Evolutionary conservation across 768 basidiomycete species (phyloP), one percentile per base, ranked within the genome.

Genomic region (Nevesoporus exiguus): DNA sequence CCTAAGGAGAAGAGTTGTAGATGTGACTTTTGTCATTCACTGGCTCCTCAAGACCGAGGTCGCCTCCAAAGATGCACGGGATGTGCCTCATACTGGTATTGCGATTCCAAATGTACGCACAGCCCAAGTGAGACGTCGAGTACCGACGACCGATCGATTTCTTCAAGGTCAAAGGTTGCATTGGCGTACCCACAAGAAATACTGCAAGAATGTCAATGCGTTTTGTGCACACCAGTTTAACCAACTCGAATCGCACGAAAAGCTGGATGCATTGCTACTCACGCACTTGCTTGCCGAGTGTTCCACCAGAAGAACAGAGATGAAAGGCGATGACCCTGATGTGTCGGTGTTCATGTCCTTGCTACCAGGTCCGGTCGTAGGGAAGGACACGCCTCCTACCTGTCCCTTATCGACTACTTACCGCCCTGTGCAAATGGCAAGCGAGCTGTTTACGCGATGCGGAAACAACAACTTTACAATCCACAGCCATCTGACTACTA

Each of bases 381-480:
- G 59, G 11, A 29, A 25, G 40, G 48, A 63, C 9, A 60, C 65
- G 17, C 69, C 61, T 29, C 71, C 74, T 37, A 60, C 71, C 14
- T 77, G 72, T 57, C 70, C 74, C 10, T 47, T 61, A 47, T 63
- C 42, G 29, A 56, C 74, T 7, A 51, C 66, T 13, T 62, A 62
- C 7, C 61, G 64, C 5, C 63, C 74, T 2, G 51, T 70, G 29
- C 49, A 60, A 7, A 21, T 48, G 4, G 43, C 55, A 4, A 47
- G 62, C 3, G 68, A 68, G 0, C 50, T 88, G 1, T 84, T 81
- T 63, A 61, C 74, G 6, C 81, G 87, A 42, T 91, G 88, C 59
- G 81, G 81, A 39, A 92, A 90, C 73, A 93, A 92, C 68, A 90
- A 93, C 61, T 92, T 90, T 66, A 77, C 83, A 10, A 72, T 92